Conservation (phyloP, 2,329 filamentous ascomycete species). For the Aspergillus udagawae region DNA sequence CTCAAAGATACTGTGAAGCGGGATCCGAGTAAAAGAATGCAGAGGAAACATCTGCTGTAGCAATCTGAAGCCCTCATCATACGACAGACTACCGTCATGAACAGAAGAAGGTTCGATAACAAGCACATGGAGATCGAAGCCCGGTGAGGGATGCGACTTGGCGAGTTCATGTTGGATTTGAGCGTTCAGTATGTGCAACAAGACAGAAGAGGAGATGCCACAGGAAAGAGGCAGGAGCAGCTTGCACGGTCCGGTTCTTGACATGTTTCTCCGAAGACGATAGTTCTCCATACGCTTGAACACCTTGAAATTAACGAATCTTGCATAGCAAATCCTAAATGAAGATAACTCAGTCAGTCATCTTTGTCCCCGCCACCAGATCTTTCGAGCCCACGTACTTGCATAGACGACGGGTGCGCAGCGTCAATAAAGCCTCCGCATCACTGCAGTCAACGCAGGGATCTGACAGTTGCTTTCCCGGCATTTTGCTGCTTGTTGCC, state of each 20-base stretch:
- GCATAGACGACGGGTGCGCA: conserved; percentile 60
- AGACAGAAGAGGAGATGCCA: conserved; percentile 72
- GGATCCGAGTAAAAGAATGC: conserved; percentile 59
- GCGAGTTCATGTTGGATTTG: conserved; percentile 64
- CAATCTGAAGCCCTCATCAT: conserved; percentile 35
- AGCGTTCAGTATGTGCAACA: conserved; percentile 71
- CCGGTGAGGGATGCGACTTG: conserved; percentile 57
- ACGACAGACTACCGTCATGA: conserved; percentile 15
- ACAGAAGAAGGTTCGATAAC: conserved; percentile 40
- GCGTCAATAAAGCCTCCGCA: conserved; percentile 48
- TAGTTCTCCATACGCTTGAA: conserved; percentile 72
- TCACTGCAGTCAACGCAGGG: conserved; percentile 57
- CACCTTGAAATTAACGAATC: conserved; percentile 73
- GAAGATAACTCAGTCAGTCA: conserved; percentile 11
- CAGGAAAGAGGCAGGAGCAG: conserved; percentile 79
- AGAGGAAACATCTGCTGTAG: conserved; percentile 61
- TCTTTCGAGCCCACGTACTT: conserved; percentile 38
- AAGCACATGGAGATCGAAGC: conserved; percentile 58
- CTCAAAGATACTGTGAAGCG: conserved; percentile 60
- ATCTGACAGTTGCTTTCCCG: conserved; percentile 26
- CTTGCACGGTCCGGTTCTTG: conserved; percentile 44
- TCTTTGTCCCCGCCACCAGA: not conserved
- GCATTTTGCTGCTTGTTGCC: conserved; percentile 21
- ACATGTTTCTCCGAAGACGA: conserved; percentile 41
- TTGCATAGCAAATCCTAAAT: conserved; percentile 67